Evolutionary conservation across 2,329 filamentous ascomycete species (phyloP).

Genomic region (Emergomyces pasteurianus): DNA sequence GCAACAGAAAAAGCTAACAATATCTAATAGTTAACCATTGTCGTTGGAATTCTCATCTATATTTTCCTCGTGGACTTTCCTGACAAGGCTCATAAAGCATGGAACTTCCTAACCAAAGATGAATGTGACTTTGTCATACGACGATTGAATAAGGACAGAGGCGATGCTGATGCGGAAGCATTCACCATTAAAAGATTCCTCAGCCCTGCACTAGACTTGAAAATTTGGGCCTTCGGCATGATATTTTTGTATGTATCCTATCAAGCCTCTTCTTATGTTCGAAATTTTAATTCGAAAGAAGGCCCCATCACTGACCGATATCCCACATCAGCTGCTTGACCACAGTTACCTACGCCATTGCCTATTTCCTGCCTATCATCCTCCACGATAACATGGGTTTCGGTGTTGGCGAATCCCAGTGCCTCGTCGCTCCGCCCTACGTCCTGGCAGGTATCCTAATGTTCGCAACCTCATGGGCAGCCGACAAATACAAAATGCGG

Average conservation of each 20-base stretch:
- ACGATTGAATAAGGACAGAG: conserved; percentile 41
- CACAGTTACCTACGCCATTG: conserved; percentile 63
- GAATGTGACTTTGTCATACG: conserved; percentile 40
- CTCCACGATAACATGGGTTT: conserved; percentile 53
- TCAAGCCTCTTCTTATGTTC: neutral
- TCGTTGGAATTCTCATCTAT: conserved; percentile 17
- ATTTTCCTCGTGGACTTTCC: conserved; percentile 28
- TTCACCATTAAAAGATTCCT: conserved; percentile 33
- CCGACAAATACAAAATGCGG: conserved; percentile 55
- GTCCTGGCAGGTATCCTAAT: conserved; percentile 53
- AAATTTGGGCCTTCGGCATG: conserved; percentile 44
- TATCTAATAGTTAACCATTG: conserved; percentile 14
- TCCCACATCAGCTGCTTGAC: conserved; percentile 50
- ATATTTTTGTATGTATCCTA: conserved; percentile 33
- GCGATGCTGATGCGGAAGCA: conserved; percentile 38
- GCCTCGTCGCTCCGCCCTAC: conserved; percentile 60
- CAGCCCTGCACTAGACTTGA: conserved; percentile 36
- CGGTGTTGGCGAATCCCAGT: conserved; percentile 51
- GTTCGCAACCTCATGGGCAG: conserved; percentile 47
- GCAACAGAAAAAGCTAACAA: neutral
- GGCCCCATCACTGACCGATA: neutral
- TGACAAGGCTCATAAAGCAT: conserved; percentile 20
- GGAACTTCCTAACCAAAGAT: conserved; percentile 22
- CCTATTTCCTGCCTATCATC: conserved; percentile 70
- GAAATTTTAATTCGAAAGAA: neutral